A percentile compares a stretch with the other conserved stretches of the same genome.
phyloP scores from a whole-genome alignment of 257 asterid genomes.

The Przewalskia tangutica region DNA sequence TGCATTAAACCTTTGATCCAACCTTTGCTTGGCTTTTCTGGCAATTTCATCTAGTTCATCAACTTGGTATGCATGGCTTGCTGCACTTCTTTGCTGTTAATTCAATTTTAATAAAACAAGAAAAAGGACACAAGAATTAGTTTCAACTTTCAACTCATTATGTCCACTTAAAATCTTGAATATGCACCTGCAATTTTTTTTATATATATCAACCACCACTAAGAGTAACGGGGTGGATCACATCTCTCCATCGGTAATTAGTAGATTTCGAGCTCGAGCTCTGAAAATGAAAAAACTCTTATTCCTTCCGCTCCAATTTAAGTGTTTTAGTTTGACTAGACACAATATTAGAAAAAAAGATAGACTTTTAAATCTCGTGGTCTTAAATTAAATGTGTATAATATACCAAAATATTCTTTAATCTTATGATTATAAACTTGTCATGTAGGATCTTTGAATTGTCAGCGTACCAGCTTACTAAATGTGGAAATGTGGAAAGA shows the following conservation, averaged over 20 bases:
- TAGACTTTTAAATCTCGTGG: too few species aligned
- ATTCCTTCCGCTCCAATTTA: too few species aligned
- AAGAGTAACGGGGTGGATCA: not conserved
- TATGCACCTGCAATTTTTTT: too few species aligned
- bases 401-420: too few species aligned
- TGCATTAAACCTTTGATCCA: constrained; percentile 41
- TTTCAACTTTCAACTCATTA: not conserved
- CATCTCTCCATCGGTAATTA: not conserved
- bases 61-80: constrained; percentile 9
- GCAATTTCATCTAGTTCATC: constrained; percentile 18
- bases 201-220: not conserved
- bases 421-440: too few species aligned
- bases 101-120: not conserved
- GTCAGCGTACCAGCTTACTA: too few species aligned
- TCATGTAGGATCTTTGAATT: too few species aligned
- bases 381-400: too few species aligned
- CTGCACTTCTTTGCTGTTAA: constrained; percentile 22
- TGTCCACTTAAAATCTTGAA: not conserved
- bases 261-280: not conserved
- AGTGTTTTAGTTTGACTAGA: too few species aligned
- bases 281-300: not conserved
- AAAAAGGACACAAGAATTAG: not conserved
- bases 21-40: constrained; percentile 45
- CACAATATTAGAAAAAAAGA: too few species aligned
- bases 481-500: too few species aligned